These are phyloP conservation scores for Dictyostelium capitatum DNA, from an alignment of 78 protist species.

Conservation along the genomic window DNA sequence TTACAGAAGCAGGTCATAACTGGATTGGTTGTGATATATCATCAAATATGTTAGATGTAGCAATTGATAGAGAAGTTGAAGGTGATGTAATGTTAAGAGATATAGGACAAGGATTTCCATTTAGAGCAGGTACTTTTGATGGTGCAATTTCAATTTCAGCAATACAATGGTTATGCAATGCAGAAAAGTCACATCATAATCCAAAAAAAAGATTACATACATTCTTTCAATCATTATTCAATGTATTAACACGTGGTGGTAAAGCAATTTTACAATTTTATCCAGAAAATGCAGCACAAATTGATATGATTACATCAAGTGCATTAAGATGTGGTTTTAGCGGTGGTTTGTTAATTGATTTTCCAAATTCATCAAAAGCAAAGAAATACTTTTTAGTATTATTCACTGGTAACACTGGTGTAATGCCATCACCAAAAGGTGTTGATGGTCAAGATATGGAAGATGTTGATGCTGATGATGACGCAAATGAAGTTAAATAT, in stretches of 20 bases:
- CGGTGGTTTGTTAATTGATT: slow-evolving; percentile 98
- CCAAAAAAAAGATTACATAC: slow-evolving; percentile 88
- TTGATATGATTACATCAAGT: slow-evolving; percentile 85
- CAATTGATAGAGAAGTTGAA: slow-evolving; percentile 80
- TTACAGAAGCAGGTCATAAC: slow-evolving; percentile 93
- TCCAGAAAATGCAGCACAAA: slow-evolving; percentile 94
- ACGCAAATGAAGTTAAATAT: slow-evolving; percentile 38
- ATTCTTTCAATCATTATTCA: slow-evolving; percentile 94
- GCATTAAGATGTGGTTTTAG: slow-evolving; percentile 96
- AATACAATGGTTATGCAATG: slow-evolving; percentile 98
- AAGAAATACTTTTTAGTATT: slow-evolving; percentile 92
- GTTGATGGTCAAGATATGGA: slow-evolving; percentile 16
- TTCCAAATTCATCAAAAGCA: slow-evolving; percentile 96
- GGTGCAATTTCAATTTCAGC: slow-evolving; percentile 95
- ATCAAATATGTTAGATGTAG: slow-evolving; percentile 89
- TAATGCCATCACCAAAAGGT: slow-evolving; percentile 78
- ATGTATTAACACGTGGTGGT: slow-evolving; percentile 77
- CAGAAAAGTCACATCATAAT: slow-evolving; percentile 88
- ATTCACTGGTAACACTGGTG: slow-evolving; percentile 55
- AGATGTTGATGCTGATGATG: slow-evolving; percentile 11
- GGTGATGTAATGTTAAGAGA: slow-evolving; percentile 92
- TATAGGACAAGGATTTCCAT: slow-evolving; percentile 95
- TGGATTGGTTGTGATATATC: slow-evolving; percentile 97
- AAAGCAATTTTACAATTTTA: slow-evolving; percentile 89
- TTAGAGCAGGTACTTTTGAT: slow-evolving; percentile 95